Evolutionary conservation across 768 basidiomycete genomes (phyloP).

Genomic region (Pleurotus tuber-regium): DNA sequence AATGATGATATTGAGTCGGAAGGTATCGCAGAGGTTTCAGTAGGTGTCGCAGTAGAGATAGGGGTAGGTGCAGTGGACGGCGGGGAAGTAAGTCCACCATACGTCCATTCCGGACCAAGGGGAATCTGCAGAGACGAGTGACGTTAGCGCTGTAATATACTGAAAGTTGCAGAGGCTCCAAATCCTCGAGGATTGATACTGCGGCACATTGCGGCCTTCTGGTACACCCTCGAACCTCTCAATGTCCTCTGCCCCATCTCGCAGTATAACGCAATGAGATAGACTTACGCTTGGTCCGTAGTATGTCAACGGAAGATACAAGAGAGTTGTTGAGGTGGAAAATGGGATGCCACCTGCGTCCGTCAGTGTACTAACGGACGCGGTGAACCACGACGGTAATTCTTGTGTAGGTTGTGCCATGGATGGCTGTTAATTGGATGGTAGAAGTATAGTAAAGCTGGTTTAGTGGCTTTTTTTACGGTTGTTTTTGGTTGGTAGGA

Average conservation of each 20-base stretch:
- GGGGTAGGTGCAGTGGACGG: slow-evolving; percentile 33
- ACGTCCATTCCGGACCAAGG: slow-evolving; percentile 67
- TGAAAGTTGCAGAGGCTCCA: background rate
- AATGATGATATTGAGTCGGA: slow-evolving; percentile 26
- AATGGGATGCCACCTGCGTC: slow-evolving; percentile 50
- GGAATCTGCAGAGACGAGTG: slow-evolving; percentile 54
- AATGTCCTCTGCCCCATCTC: background rate
- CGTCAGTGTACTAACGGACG: slow-evolving; percentile 48
- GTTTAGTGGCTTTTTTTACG: slow-evolving; percentile 1
- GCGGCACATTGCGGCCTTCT: background rate
- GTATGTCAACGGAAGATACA: slow-evolving; percentile 75
- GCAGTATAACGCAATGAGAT: background rate
- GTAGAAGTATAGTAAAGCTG: background rate
- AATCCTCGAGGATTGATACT: background rate
- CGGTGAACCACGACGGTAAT: slow-evolving; percentile 72
- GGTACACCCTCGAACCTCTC: too few species aligned
- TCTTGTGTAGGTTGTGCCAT: slow-evolving; percentile 67
- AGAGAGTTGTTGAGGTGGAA: slow-evolving; percentile 53
- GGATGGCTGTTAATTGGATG: background rate
- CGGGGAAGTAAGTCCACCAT: slow-evolving; percentile 73
- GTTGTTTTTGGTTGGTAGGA: background rate
- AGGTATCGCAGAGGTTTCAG: slow-evolving; percentile 24
- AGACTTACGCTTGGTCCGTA: slow-evolving; percentile 77
- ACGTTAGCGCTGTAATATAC: background rate
- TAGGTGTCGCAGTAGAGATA: slow-evolving; percentile 17